These are phyloP conservation scores for Prunus salicina DNA, from an alignment of 306 rosid species.

Conservation along the genomic window DNA sequence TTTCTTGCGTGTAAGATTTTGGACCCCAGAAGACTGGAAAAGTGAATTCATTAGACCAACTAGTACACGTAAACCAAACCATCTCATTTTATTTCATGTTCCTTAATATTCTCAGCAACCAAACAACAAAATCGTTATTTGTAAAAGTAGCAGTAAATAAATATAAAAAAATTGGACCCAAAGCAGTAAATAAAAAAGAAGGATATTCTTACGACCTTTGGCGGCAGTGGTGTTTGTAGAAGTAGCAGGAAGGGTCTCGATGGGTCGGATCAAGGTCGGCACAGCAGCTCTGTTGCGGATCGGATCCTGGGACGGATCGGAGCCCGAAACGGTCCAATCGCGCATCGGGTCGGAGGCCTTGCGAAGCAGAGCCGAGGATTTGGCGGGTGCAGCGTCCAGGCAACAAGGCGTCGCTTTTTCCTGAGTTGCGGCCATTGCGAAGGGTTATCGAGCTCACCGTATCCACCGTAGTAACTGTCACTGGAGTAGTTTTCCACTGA, in stretches of 20 bases:
- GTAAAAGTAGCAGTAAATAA: neutral
- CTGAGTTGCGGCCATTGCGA: slow-evolving; percentile 88
- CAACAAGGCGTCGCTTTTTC: slow-evolving; percentile 72
- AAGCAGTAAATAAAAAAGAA: neutral
- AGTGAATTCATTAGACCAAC: slow-evolving; percentile 24
- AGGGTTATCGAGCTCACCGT: slow-evolving; percentile 71
- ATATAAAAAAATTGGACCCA: too few species aligned
- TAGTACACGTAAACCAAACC: neutral
- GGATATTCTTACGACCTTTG: slow-evolving; percentile 43
- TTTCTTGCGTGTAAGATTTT: neutral
- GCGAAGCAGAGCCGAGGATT: slow-evolving; percentile 26
- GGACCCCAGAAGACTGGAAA: slow-evolving; percentile 21
- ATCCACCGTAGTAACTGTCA: slow-evolving; percentile 49
- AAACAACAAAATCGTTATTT: neutral
- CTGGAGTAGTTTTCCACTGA: slow-evolving; percentile 61
- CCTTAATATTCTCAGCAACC: neutral
- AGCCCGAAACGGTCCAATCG: slow-evolving; percentile 10
- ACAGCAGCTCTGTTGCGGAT: slow-evolving; percentile 37
- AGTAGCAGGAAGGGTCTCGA: slow-evolving; percentile 48
- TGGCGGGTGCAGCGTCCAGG: slow-evolving; percentile 10
- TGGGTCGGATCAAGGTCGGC: slow-evolving; percentile 43
- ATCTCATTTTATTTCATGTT: neutral
- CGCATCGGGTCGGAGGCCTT: slow-evolving; percentile 5
- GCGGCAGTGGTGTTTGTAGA: slow-evolving; percentile 44
- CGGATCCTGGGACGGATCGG: slow-evolving; percentile 36